These are phyloP conservation scores for Blastocystis sp. DNA, from an alignment of 352 stramenopile species.

Conservation along the genomic window DNA sequence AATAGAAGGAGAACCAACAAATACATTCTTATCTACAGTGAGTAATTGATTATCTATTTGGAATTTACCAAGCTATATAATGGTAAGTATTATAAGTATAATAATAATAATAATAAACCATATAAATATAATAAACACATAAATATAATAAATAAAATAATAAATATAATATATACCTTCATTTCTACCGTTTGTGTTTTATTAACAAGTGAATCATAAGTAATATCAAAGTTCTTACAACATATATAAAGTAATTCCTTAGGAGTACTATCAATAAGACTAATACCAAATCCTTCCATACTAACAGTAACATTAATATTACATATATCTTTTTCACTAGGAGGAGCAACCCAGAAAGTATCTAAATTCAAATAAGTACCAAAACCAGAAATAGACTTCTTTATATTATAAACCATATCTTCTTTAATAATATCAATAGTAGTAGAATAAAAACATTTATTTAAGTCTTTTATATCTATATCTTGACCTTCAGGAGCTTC, in stretches of 20 bases:
- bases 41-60: too few relatives aligned
- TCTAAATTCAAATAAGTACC: too few relatives aligned
- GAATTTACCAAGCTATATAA: background rate
- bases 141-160: conserved; percentile 26
- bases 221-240: background rate
- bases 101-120: conserved; percentile 14
- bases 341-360: too few relatives aligned
- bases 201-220: conserved; percentile 4
- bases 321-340: too few relatives aligned
- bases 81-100: background rate
- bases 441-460: too few relatives aligned
- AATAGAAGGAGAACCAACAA: too few relatives aligned
- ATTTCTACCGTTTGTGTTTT: conserved; percentile 10
- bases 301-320: conserved; percentile 12
- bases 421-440: too few relatives aligned
- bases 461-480: too few relatives aligned
- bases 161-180: conserved; percentile 2
- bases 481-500: too few relatives aligned
- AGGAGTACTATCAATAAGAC: conserved; percentile 5
- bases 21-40: too few relatives aligned
- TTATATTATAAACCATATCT: too few relatives aligned
- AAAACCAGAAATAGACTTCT: too few relatives aligned
- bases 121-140: conserved; percentile 20
- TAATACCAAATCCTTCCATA: conserved; percentile 21
- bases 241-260: conserved; percentile 26